Evolutionary conservation across 176 grass and related monocot genomes (phyloP).

Genomic region (Eragrostis curvula): DNA sequence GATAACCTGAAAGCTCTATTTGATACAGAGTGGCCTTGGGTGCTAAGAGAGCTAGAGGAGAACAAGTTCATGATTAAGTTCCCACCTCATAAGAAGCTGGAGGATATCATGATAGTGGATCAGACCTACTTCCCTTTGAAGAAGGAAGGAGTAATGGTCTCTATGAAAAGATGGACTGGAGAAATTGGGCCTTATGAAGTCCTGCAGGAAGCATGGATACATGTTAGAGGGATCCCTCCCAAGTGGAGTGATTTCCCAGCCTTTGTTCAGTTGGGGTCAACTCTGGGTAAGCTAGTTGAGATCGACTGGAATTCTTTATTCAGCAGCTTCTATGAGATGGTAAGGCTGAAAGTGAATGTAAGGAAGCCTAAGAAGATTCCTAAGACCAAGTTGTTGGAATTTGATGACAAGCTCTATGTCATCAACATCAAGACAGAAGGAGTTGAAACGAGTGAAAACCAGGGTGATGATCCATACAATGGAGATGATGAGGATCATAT

Average conservation of each 20-base stretch:
- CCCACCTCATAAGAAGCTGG: neutral
- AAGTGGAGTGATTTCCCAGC: neutral
- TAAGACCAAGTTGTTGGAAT: neutral
- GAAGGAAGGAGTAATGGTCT: neutral
- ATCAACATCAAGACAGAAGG: too few relatives aligned
- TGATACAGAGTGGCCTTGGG: neutral
- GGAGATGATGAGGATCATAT: too few relatives aligned
- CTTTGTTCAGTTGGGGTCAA: neutral
- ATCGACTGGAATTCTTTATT: neutral
- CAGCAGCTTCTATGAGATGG: neutral
- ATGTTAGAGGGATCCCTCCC: neutral
- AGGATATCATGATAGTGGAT: neutral
- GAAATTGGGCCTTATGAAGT: neutral
- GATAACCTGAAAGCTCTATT: neutral
- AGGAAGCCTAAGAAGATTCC: neutral
- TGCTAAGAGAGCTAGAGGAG: neutral
- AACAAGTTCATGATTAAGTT: neutral
- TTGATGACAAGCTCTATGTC: neutral
- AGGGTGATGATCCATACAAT: too few relatives aligned
- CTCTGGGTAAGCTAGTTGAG: neutral
- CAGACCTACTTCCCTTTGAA: neutral
- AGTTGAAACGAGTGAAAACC: too few relatives aligned
- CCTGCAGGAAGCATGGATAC: neutral
- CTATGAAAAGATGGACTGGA: neutral
- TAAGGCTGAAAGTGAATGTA: neutral